phyloP scores from a whole-genome alignment of 2,329 filamentous ascomycete genomes.

The Monosporascus cannonballus region DNA sequence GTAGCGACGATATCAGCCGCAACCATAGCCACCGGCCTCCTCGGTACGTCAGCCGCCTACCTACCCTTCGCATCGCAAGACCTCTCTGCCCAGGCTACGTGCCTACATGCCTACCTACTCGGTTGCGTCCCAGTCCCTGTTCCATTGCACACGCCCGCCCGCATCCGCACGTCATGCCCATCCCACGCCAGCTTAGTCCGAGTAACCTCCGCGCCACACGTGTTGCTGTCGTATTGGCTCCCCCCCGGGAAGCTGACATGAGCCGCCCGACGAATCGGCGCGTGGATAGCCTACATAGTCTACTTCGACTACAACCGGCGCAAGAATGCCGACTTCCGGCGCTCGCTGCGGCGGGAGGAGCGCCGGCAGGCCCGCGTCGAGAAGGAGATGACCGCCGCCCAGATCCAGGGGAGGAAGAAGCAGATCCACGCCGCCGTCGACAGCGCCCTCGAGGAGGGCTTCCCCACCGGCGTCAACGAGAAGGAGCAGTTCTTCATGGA shows the following conservation, averaged over 20 bases:
- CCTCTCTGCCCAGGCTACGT: not conserved
- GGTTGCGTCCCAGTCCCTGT: too few species aligned
- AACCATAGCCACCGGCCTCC: slow-evolving; percentile 51
- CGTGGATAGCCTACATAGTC: slow-evolving; percentile 50
- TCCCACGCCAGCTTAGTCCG: too few species aligned
- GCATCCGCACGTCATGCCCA: too few species aligned
- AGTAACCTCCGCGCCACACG: too few species aligned
- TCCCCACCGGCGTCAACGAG: slow-evolving; percentile 84
- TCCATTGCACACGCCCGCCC: too few species aligned
- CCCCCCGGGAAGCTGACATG: not conserved
- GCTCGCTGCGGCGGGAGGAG: slow-evolving; percentile 66
- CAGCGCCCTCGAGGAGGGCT: slow-evolving; percentile 82
- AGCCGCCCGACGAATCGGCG: not conserved
- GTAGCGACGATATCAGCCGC: slow-evolving; percentile 57
- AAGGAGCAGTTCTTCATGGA: slow-evolving; percentile 96
- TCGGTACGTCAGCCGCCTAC: slow-evolving; percentile 41
- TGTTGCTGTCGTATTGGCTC: too few species aligned
- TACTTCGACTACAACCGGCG: slow-evolving; percentile 66
- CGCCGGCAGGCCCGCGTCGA: slow-evolving; percentile 64
- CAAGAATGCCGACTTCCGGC: slow-evolving; percentile 58
- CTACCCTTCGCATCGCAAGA: not conserved
- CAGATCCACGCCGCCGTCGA: slow-evolving; percentile 70
- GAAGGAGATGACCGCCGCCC: slow-evolving; percentile 65
- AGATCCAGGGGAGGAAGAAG: slow-evolving; percentile 61
- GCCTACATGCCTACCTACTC: too few species aligned